A percentile compares a stretch with the other conserved stretches of the same genome.
These are phyloP conservation scores for Serendipita sp. DNA, from an alignment of 1,284 basidiomycete species.

Conservation along the genomic window DNA sequence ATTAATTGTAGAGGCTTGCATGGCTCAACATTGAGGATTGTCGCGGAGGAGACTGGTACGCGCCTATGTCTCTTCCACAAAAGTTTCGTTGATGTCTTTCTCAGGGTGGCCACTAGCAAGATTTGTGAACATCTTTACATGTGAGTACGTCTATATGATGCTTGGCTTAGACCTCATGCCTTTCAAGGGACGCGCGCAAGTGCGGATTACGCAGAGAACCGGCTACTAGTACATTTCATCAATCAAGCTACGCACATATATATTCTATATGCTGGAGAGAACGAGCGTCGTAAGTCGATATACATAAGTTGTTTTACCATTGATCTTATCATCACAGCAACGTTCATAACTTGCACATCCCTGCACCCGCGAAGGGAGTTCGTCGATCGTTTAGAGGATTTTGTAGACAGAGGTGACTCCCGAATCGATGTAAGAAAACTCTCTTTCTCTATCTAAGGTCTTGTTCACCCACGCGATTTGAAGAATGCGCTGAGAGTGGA, in stretches of 20 bases:
- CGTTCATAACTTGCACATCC: background rate
- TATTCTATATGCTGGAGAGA: background rate
- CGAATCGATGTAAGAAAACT: background rate
- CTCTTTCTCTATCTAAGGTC: background rate
- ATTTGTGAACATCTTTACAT: background rate
- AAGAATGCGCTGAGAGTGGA: background rate
- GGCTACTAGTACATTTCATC: background rate
- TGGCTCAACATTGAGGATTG: background rate
- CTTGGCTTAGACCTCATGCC: background rate
- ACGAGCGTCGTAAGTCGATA: background rate
- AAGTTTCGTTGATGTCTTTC: background rate
- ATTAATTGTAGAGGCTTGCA: background rate
- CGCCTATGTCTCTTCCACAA: background rate
- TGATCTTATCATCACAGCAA: background rate
- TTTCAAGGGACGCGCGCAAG: background rate
- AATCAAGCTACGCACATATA: background rate
- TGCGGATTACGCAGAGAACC: background rate
- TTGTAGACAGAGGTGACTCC: slow-evolving; percentile 4
- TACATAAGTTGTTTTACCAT: background rate
- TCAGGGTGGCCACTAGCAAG: background rate
- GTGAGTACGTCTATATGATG: background rate
- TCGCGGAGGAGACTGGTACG: background rate
- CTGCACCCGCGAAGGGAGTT: background rate
- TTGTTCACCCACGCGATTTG: background rate
- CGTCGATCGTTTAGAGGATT: background rate